These are phyloP conservation scores for Phytophthora nicotianae DNA, from an alignment of 352 stramenopile species.

Conservation along the genomic window DNA sequence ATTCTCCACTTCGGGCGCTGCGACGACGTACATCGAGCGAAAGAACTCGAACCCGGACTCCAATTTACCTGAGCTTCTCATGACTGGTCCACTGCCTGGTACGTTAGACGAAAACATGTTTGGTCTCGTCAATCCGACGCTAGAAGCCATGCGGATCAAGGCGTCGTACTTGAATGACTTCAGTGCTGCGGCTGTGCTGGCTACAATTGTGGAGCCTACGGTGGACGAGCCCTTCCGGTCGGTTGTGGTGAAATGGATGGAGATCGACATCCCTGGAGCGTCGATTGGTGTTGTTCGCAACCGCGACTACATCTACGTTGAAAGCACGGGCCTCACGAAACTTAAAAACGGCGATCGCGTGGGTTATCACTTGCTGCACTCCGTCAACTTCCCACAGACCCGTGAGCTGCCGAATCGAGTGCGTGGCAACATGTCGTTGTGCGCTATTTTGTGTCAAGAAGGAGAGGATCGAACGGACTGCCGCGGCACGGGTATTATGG, in stretches of 20 bases:
- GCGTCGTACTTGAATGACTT: not conserved
- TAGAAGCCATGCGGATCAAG: not conserved
- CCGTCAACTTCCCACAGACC: constrained; percentile 21
- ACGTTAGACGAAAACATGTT: not conserved
- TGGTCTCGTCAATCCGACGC: not conserved
- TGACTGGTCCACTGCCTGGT: not conserved
- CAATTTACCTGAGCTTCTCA: not conserved
- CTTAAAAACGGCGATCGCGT: constrained; percentile 17
- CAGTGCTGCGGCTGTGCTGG: not conserved
- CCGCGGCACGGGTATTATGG: constrained; percentile 16
- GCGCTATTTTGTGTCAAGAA: constrained; percentile 34
- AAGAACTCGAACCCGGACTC: not conserved
- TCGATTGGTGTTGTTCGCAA: constrained; percentile 1
- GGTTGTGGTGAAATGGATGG: not conserved
- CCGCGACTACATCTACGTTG: constrained; percentile 12
- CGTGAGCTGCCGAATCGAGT: constrained; percentile 19
- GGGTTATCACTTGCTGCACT: constrained; percentile 28
- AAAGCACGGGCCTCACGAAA: constrained; percentile 17
- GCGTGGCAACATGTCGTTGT: constrained; percentile 48
- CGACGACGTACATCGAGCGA: not conserved
- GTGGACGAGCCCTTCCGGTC: not conserved
- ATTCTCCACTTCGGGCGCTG: not conserved
- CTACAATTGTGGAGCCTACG: not conserved
- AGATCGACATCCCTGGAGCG: constrained; percentile 2
- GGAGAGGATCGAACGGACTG: constrained; percentile 17